Evolutionary conservation across 495 filamentous ascomycete species (phyloP).

Genomic region (Penicillium fimorum): DNA sequence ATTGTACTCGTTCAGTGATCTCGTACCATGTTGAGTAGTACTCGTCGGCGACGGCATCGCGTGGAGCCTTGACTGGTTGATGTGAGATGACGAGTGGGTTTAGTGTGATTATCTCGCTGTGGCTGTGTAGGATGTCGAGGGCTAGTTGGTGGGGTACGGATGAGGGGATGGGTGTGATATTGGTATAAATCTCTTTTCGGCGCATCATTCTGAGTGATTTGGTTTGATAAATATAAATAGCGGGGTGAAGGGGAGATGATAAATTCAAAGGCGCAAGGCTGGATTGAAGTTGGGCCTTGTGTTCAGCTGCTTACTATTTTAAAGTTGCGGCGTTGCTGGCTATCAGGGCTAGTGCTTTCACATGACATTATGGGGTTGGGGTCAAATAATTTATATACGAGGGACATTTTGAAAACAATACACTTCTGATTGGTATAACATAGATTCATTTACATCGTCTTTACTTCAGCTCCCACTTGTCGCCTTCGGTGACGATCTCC

Average conservation of each 20-base stretch:
- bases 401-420: not conserved
- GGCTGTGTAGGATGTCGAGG: constrained; percentile 66
- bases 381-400: not conserved
- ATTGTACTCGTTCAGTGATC: constrained; percentile 62
- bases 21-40: constrained; percentile 67
- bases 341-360: not conserved
- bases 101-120: constrained; percentile 74
- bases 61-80: constrained; percentile 59
- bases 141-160: constrained; percentile 64
- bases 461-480: constrained; percentile 69
- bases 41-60: constrained; percentile 63
- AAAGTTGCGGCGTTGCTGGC: not conserved
- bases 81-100: constrained; percentile 76
- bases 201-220: constrained; percentile 23
- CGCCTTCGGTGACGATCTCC: constrained; percentile 63
- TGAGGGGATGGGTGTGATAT: constrained; percentile 68
- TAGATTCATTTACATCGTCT: constrained; percentile 11
- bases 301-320: not conserved
- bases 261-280: not conserved
- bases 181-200: constrained; percentile 48
- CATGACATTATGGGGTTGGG: not conserved
- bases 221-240: not conserved
- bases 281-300: not conserved
- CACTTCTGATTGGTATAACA: constrained; percentile 2
- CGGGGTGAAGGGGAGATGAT: not conserved